These are phyloP conservation scores for Venturia nashicola DNA, from an alignment of 2,329 filamentous ascomycete genomes.

Conservation along the genomic window DNA sequence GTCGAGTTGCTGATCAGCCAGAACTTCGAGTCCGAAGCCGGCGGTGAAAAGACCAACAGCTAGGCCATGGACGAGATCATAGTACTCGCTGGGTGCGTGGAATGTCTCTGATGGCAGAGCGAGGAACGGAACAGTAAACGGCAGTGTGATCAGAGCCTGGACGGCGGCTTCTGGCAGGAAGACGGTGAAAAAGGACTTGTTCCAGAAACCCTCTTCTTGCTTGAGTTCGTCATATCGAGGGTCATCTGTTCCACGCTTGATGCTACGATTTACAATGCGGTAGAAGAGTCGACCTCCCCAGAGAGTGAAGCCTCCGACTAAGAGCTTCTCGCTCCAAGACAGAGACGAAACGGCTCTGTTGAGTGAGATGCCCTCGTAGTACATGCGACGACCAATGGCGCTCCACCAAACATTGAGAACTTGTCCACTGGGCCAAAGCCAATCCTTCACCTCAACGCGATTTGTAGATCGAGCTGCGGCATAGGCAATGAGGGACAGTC, in stretches of 20 bases:
- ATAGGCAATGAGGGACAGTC: slow-evolving; percentile 40
- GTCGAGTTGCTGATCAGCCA: slow-evolving; percentile 46
- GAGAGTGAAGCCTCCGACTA: slow-evolving; percentile 43
- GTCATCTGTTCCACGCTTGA: slow-evolving; percentile 42
- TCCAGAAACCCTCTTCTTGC: slow-evolving; percentile 44
- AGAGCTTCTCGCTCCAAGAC: slow-evolving; percentile 40
- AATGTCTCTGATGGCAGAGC: slow-evolving; percentile 1
- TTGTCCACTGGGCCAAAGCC: slow-evolving; percentile 43
- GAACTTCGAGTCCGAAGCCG: slow-evolving; percentile 43
- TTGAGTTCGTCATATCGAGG: slow-evolving; percentile 42
- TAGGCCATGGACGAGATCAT: slow-evolving; percentile 22
- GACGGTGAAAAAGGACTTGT: slow-evolving; percentile 38
- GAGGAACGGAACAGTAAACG: slow-evolving; percentile 45
- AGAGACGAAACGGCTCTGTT: slow-evolving; percentile 25
- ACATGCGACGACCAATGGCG: slow-evolving; percentile 40
- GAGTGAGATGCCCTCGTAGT: slow-evolving; percentile 33
- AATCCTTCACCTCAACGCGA: slow-evolving; percentile 48
- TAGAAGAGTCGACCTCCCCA: slow-evolving; percentile 47
- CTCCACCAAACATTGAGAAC: slow-evolving; percentile 50
- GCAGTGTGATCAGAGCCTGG: slow-evolving; percentile 44
- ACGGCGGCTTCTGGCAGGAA: slow-evolving; percentile 48
- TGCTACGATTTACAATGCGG: slow-evolving; percentile 37
- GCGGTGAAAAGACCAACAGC: slow-evolving; percentile 44
- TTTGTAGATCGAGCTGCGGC: slow-evolving; percentile 38
- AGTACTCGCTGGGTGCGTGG: slow-evolving; percentile 16